Evolutionary conservation across 2,329 filamentous ascomycete genomes (phyloP), one percentile per base, ranked within the genome.

Genomic region (Colletotrichum brevisporum): DNA sequence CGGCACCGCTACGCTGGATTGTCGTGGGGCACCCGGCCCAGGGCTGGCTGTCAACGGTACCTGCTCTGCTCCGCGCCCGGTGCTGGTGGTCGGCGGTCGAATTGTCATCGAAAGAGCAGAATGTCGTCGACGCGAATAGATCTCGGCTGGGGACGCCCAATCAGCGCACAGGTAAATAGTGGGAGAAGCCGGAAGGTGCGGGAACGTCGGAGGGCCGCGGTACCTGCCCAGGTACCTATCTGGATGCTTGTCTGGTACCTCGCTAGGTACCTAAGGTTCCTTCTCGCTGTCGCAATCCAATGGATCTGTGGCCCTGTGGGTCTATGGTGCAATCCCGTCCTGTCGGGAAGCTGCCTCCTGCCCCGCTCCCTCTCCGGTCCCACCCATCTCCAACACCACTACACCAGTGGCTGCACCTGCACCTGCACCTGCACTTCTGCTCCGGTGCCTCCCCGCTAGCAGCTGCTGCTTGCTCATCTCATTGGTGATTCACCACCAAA

Each of bases 121-220:
- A 69, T 55, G 55, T 60, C 62, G 39, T 69, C 51, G 63, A 67
- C 56, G 56, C 51, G 55, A 55, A 67, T 61, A 51, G 67, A 66
- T 45, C 8, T 31, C 24, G 18, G 45, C 24, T 53, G 51, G 3
- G 24, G 2, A n/a, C 27, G 56, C 5, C 67, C 67, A 67, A 69
- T 61, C 63, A 61, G 51, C 26, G 4, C 12, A 15, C 12, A 5
- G 9, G 16, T 2, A 61, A 61, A 69, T 67, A 24, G 41, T 67
- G 67, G 56, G 55, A 61, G 63, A 67, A 67, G 55, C 67, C 67
- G 67, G 67, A 69, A 69, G 63, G 51, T 39, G 15, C 55, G 67
- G 67, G 55, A 67, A 24, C 13, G 55, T 61, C 51, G 62, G 59
- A 53, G 61, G 24, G n/a, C 50, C 6, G 31, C 2, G 31, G 9